Evolutionary conservation across 169 alveolate genomes (phyloP), one percentile per base, ranked within the genome.

Genomic region (Miamiensis avidus): DNA sequence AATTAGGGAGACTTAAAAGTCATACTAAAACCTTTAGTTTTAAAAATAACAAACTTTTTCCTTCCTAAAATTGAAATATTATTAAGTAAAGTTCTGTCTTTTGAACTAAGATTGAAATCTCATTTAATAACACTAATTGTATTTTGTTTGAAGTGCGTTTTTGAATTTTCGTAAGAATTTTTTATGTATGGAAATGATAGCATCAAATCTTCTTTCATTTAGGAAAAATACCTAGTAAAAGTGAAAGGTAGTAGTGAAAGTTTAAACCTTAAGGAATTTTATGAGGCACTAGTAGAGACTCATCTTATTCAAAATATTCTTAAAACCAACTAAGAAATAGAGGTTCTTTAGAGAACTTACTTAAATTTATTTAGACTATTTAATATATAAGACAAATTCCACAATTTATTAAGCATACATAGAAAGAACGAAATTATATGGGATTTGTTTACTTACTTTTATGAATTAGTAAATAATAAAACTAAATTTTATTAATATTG

Each of bases 241-340:
- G 65, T 29, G 27, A 79, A 79, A 79, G n/a, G n/a, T n/a, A n/a
- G n/a, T n/a, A n/a, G n/a, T n/a, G n/a, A n/a, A n/a, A n/a, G n/a
- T n/a, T 29, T 79, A 28, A 26, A 0, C 33, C 64, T 79, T n/a
- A 49, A 34, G 1, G 74, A 34, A 15, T 49, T 49, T 72, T 49
- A 29, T 49, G 29, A 69, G 0, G 29, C 34, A n/a, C 25, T 79
- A 49, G 31, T 79, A 4, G 75, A 79, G 31, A 49, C 20, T n/a
- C 74, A 79, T 79, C 32, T 79, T 26, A n/a, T 79, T 29, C 31
- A 79, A 64, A 74, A 79, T n/a, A 49, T 79, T 29, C 29, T 79
- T 0, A 28, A 27, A 29, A 49, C 77, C 31, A 79, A 75, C 29
- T 72, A 49, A 28, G 84, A 79, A 65, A n/a, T 49, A 29, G 84